Conservation (phyloP, 768 basidiomycete species). For the Lactifluus hygrophoroides region DNA sequence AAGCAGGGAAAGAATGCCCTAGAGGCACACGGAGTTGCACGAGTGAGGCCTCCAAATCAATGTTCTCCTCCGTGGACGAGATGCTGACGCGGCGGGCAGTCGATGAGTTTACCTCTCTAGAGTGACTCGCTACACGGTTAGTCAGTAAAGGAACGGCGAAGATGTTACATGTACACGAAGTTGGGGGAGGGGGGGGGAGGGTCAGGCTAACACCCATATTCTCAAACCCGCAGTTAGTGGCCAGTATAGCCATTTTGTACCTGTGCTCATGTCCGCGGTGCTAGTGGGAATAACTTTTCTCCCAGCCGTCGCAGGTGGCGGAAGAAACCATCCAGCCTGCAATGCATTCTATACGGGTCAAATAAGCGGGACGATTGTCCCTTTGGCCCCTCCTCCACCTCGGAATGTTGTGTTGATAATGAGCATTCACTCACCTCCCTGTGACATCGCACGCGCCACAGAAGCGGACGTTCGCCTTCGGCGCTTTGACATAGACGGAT, state of each 20-base stretch:
- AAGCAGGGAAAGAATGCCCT: constrained; percentile 6
- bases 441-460: constrained; percentile 7
- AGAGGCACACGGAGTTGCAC: constrained; percentile 8
- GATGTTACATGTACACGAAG: too few species aligned
- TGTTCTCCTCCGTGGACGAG: constrained; percentile 21
- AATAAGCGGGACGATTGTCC: background rate
- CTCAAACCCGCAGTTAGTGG: background rate
- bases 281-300: background rate
- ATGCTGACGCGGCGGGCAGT: constrained; percentile 17
- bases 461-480: constrained; percentile 26
- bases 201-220: background rate
- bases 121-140: constrained; percentile 4
- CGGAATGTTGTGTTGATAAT: background rate
- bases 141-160: background rate
- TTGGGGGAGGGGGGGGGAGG: too few species aligned
- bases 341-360: too few species aligned
- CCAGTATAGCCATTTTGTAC: background rate
- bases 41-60: constrained; percentile 26
- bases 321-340: background rate
- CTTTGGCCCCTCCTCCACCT: background rate
- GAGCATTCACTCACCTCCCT: constrained; percentile 9
- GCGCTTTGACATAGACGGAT: constrained; percentile 29
- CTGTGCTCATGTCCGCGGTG: background rate
- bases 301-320: background rate
- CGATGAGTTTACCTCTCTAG: constrained; percentile 20